Evolutionary conservation across 768 basidiomycete genomes (phyloP).

Genomic region (Mycena latifolia): DNA sequence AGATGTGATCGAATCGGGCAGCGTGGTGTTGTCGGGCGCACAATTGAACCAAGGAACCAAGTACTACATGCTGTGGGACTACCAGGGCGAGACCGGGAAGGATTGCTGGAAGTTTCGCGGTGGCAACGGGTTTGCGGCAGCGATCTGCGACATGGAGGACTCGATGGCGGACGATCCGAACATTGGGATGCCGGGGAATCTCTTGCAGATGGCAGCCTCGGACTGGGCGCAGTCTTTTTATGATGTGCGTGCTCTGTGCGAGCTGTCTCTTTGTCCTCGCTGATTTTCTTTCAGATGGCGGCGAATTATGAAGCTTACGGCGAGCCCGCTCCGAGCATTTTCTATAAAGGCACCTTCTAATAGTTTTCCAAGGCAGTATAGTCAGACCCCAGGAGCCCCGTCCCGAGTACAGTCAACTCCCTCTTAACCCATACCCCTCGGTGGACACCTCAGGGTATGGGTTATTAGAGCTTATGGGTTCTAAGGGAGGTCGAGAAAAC

Average conservation of each 20-base stretch:
- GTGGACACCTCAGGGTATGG: too few species aligned
- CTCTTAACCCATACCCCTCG: too few species aligned
- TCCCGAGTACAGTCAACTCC: too few species aligned
- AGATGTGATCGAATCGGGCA: constrained; percentile 9
- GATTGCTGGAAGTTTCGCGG: constrained; percentile 29
- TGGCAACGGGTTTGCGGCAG: constrained; percentile 2
- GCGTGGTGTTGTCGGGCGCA: constrained; percentile 7
- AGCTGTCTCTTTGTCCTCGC: too few species aligned
- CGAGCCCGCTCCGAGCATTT: background rate
- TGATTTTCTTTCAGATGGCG: constrained; percentile 13
- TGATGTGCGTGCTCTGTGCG: constrained; percentile 3
- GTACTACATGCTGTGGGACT: constrained; percentile 26
- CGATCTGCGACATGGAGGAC: constrained; percentile 24
- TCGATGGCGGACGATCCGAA: constrained; percentile 28
- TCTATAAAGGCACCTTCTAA: background rate
- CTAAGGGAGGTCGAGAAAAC: too few species aligned
- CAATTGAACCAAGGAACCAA: constrained; percentile 11
- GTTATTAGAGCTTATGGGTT: too few species aligned
- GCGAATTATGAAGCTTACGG: constrained; percentile 23
- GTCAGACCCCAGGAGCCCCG: constrained; percentile 10
- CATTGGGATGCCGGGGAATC: constrained; percentile 12
- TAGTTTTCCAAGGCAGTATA: constrained; percentile 12
- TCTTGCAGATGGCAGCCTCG: constrained; percentile 26
- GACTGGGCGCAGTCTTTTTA: constrained; percentile 22
- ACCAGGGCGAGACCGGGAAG: constrained; percentile 19